Percentiles rank a stretch among this genome's conserved stretches.
Evolutionary conservation across 805 yeast genomes (phyloP).

Genomic region (Lachancea waltii): DNA sequence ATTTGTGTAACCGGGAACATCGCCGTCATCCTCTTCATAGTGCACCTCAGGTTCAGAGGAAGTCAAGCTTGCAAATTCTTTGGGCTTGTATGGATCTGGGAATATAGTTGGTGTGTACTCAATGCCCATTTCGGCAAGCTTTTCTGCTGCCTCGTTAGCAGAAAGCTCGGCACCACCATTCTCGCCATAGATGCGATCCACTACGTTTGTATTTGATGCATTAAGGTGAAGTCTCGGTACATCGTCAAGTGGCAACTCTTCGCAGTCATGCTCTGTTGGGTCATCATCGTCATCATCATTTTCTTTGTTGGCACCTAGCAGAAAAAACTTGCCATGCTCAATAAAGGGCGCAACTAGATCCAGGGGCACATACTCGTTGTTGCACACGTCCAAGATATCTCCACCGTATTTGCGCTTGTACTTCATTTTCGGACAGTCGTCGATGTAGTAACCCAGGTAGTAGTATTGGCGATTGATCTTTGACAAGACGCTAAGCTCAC

Average conservation of each 20-base stretch:
- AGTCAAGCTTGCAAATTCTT: conserved; percentile 2
- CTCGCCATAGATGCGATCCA: conserved; percentile 37
- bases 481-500: conserved; percentile 55
- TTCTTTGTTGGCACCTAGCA: conserved; percentile 6
- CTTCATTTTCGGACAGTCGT: conserved; percentile 74
- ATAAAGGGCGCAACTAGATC: conserved; percentile 13
- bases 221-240: conserved; percentile 7
- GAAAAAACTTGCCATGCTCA: conserved; percentile 26
- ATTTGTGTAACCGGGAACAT: conserved; percentile 9
- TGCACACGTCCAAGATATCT: conserved; percentile 53
- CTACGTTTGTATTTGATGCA: conserved; percentile 20
- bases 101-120: conserved; percentile 14
- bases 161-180: conserved; percentile 27
- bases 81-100: conserved; percentile 12
- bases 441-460: conserved; percentile 75
- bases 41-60: conserved; percentile 6
- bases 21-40: conserved; percentile 14
- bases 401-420: conserved; percentile 80
- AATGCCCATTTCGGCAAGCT: conserved; percentile 17
- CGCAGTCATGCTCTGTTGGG: background rate
- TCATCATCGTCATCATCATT: conserved; percentile 5
- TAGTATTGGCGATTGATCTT: conserved; percentile 40
- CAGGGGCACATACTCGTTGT: conserved; percentile 36
- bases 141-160: conserved; percentile 18
- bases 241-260: conserved; percentile 11